Evolutionary conservation across 1,284 basidiomycete species (phyloP), one percentile per base, ranked within the genome.

Genomic region (Ganoderma resinaceum): DNA sequence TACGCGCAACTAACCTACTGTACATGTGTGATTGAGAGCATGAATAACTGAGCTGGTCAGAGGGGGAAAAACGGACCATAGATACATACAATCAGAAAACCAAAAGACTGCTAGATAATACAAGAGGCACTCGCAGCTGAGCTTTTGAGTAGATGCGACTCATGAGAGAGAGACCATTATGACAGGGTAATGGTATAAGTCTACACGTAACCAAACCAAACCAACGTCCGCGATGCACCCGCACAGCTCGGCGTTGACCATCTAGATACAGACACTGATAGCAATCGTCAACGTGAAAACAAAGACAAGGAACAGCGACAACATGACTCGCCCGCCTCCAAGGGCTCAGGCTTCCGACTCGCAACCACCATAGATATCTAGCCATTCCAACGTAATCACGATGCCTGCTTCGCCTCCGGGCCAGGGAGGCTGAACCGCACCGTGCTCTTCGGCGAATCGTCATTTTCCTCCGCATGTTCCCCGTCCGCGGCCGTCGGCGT

Each of bases 351-450:
- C 26, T 12, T 26, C 16, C 26, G 12, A 18, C 14, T 31, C 55
- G 23, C 20, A 37, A 58, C 52, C 16, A 8, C 3, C 29, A 8
- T 5, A 23, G 55, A 58, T 37, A 35, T 37, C 33, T 8, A n/a
- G 33, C 3, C 16, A 58, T 38, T 9, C 20, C 55, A 58, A 58
- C 55, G 11, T 20, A 58, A 37, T 37, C 55, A 58, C 33, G 3
- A 5, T 20, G 7, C 35, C 33, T 60, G 58, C 23, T 40, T 60
- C 58, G 38, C 38, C n/a, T 38, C 58, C 23, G 58, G 23, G 23
- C 37, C 69, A 14, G 76, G 76, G 52, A 77, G 66, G 66, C 70
- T 74, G 68, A 78, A 77, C 57, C 77, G 71, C 63, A 78, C 76
- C 62, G 71, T 72, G 63, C 67, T 71, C 67, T 68, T 69, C 52